These are phyloP conservation scores for Globisporangium rhizosaccharum DNA, from an alignment of 352 stramenopile species.

Conservation along the genomic window DNA sequence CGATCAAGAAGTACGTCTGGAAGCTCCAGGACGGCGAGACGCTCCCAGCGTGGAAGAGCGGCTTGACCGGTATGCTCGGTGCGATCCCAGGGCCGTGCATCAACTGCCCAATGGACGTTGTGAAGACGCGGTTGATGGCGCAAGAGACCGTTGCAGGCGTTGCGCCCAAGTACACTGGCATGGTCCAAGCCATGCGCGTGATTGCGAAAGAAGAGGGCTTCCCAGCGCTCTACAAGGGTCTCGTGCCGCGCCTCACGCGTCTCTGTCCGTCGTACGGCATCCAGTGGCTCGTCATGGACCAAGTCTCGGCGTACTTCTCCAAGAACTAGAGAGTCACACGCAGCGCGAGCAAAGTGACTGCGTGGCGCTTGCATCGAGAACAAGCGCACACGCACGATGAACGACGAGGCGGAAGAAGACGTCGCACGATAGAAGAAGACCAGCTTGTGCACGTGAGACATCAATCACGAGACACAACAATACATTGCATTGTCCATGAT, in stretches of 20 bases:
- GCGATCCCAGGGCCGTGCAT: conserved; percentile 83
- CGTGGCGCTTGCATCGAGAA: not conserved
- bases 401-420: too few relatives aligned
- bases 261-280: conserved; percentile 84
- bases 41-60: conserved; percentile 92
- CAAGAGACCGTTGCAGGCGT: conserved; percentile 84
- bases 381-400: too few relatives aligned
- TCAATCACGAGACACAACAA: too few relatives aligned
- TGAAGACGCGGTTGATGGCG: conserved; percentile 94
- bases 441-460: too few relatives aligned
- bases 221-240: conserved; percentile 94
- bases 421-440: too few relatives aligned
- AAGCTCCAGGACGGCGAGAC: conserved; percentile 80
- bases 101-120: conserved; percentile 93
- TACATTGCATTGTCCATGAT: too few relatives aligned
- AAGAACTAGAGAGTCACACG: conserved; percentile 19
- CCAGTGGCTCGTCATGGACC: conserved; percentile 85
- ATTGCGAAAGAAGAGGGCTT: conserved; percentile 95
- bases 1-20: conserved; percentile 88
- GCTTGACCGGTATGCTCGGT: conserved; percentile 91
- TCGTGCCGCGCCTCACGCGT: conserved; percentile 93
- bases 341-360: conserved; percentile 1
- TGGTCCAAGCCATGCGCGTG: conserved; percentile 85
- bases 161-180: conserved; percentile 93
- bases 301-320: conserved; percentile 71